Percentiles rank a stretch among this genome's conserved stretches.
Conservation (phyloP, 768 basidiomycete species). For the Saitozyma podzolica region DNA sequence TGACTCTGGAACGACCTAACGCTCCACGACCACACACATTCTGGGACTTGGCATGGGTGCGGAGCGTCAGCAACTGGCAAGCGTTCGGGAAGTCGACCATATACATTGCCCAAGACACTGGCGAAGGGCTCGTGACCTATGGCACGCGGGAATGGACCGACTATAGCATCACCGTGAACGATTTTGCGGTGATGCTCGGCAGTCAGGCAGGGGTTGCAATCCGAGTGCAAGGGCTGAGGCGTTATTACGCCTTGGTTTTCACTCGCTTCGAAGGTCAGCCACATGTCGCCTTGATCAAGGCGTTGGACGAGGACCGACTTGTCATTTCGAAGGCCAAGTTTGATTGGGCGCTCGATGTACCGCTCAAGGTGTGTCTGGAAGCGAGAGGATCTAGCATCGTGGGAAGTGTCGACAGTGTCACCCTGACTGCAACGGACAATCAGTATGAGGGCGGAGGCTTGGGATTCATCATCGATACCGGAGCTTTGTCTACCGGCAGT, state of each 20-base stretch:
- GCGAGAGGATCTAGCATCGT: slow-evolving; percentile 2
- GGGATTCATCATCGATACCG: no score
- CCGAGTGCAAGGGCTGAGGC: slow-evolving; percentile 4
- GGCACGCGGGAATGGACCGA: no score
- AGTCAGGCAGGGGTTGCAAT: slow-evolving; percentile 2
- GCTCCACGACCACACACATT: no score
- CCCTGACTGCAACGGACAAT: background rate
- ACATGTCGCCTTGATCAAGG: slow-evolving; percentile 6
- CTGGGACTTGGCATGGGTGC: no score
- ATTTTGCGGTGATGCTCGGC: slow-evolving; percentile 5
- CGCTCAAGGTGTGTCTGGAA: background rate
- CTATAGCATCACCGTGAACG: background rate
- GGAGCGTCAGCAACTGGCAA: no score
- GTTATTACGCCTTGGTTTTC: slow-evolving; percentile 6
- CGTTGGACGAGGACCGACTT: slow-evolving; percentile 1
- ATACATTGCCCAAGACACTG: no score
- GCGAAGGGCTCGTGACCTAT: no score
- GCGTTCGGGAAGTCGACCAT: no score
- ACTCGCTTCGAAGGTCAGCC: background rate
- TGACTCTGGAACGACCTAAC: no score
- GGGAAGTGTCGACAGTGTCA: slow-evolving; percentile 2
- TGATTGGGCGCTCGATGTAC: slow-evolving; percentile 4
- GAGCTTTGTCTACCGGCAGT: no score
- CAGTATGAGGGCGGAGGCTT: no score
- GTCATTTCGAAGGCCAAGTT: slow-evolving; percentile 2